Conservation (phyloP, 2,329 filamentous ascomycete genomes). For the Talaromyces amestolkiae region DNA sequence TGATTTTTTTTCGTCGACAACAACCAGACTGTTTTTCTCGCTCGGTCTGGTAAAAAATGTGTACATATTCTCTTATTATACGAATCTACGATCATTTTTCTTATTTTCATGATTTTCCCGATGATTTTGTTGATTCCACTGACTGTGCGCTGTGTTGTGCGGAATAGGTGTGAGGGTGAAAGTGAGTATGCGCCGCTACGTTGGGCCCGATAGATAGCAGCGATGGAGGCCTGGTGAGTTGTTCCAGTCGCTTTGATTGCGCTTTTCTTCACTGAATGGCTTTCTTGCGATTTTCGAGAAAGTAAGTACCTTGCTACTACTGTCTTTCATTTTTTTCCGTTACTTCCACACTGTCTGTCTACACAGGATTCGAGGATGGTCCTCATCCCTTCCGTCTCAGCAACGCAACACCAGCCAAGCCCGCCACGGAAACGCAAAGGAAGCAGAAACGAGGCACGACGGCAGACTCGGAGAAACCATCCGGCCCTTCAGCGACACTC, state of each 20-base stretch:
- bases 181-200: background rate
- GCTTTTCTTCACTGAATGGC: background rate
- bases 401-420: background rate
- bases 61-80: background rate
- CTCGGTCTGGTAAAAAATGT: background rate
- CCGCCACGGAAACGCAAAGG: background rate
- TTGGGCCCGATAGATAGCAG: background rate
- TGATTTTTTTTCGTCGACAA: background rate
- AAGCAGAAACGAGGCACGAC: background rate
- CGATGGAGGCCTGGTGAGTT: background rate
- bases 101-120: background rate
- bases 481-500: background rate
- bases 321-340: background rate
- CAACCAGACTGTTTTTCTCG: background rate
- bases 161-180: background rate
- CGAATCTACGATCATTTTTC: background rate
- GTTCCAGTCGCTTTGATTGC: background rate
- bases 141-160: background rate
- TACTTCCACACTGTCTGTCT: background rate
- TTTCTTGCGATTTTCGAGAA: background rate
- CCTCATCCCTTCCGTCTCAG: background rate
- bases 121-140: background rate
- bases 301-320: background rate
- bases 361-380: background rate
- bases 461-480: background rate